Percentiles rank a stretch among this genome's conserved stretches.
Evolutionary conservation across 2,329 filamentous ascomycete genomes (phyloP).

Genomic region (Claviceps paspali): DNA sequence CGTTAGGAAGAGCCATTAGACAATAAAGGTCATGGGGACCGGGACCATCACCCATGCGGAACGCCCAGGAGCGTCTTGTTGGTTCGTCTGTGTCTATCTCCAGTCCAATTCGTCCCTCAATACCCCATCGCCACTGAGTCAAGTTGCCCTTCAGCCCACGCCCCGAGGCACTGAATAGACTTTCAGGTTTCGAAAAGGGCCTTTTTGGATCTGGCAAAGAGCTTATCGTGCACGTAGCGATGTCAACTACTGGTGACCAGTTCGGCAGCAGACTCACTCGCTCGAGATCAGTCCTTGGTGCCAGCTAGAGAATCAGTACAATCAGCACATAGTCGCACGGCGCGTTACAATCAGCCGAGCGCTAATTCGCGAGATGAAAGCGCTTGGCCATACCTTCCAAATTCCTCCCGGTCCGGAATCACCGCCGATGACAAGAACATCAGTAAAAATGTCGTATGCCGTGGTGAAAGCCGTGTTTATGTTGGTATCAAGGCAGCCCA

Average conservation of each 20-base stretch:
- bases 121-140: slow-evolving; percentile 53
- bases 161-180: slow-evolving; percentile 52
- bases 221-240: slow-evolving; percentile 21
- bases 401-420: slow-evolving; percentile 64
- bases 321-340: background rate
- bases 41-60: slow-evolving; percentile 16
- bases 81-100: slow-evolving; percentile 35
- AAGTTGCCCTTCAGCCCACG: slow-evolving; percentile 47
- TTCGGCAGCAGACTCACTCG: slow-evolving; percentile 39
- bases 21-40: slow-evolving; percentile 16
- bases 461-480: slow-evolving; percentile 73
- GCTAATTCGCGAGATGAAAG: background rate
- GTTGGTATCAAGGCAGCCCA: slow-evolving; percentile 53
- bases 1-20: slow-evolving; percentile 34
- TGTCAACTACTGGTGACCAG: slow-evolving; percentile 45
- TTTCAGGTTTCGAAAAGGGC: slow-evolving; percentile 26
- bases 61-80: slow-evolving; percentile 38
- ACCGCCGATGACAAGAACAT: slow-evolving; percentile 68
- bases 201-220: slow-evolving; percentile 4
- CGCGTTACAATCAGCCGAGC: slow-evolving; percentile 5
- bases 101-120: slow-evolving; percentile 51
- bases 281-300: slow-evolving; percentile 35
- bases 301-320: slow-evolving; percentile 21
- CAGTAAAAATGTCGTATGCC: slow-evolving; percentile 50
- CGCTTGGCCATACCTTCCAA: slow-evolving; percentile 40